Evolutionary conservation across 345 rosid species (phyloP).

Genomic region (Gossypium australe): DNA sequence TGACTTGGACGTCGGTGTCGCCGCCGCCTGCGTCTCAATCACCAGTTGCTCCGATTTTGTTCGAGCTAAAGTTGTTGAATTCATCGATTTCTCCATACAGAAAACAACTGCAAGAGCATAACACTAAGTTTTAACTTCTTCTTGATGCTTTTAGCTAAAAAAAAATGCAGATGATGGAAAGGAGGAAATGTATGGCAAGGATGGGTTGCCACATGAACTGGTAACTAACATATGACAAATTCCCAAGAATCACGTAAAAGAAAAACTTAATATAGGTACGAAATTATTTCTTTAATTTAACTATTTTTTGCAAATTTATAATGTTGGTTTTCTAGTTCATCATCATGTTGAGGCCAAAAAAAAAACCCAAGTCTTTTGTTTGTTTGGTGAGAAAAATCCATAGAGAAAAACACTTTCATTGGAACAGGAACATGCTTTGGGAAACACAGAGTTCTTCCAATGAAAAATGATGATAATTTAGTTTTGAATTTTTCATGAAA

Average conservation of each 20-base stretch:
- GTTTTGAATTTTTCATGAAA: not conserved
- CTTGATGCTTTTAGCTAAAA: not conserved
- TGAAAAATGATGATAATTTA: not conserved
- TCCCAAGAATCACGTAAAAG: not conserved
- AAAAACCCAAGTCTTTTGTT: not conserved
- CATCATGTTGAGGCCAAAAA: not conserved
- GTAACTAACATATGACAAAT: not conserved
- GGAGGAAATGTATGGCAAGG: not conserved
- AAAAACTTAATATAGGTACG: not conserved
- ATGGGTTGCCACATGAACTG: slow-evolving; percentile 5
- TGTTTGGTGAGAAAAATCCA: slow-evolving; percentile 1
- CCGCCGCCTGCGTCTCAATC: slow-evolving; percentile 57
- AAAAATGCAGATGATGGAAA: not conserved
- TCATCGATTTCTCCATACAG: slow-evolving; percentile 41
- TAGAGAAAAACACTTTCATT: not conserved
- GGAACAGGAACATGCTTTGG: not conserved
- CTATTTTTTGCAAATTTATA: too few species aligned
- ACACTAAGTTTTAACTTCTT: not conserved
- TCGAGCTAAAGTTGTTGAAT: slow-evolving; percentile 48
- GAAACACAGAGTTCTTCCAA: not conserved
- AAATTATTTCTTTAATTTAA: not conserved
- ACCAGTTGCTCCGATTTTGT: slow-evolving; percentile 74
- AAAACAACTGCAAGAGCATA: not conserved
- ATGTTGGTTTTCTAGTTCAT: not conserved
- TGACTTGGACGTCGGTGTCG: slow-evolving; percentile 60